These are phyloP conservation scores for Paecilomyces sp. DNA, from an alignment of 2,329 filamentous ascomycete species.

Conservation along the genomic window DNA sequence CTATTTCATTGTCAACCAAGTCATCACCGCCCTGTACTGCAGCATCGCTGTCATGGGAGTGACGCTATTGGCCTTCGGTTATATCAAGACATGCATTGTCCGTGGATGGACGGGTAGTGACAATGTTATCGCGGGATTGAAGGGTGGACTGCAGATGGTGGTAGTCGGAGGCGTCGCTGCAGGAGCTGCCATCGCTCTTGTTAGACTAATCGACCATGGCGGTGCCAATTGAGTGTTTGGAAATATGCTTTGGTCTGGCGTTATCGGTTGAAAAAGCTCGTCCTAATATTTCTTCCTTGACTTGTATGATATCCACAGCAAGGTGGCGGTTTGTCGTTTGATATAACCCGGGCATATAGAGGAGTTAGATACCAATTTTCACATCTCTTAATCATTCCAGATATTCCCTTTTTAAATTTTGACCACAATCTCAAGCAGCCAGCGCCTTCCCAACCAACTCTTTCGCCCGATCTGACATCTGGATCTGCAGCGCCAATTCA, in stretches of 20 bases:
- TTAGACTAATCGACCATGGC: slow-evolving; percentile 46
- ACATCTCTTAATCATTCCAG: background rate
- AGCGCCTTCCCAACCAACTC: slow-evolving; percentile 59
- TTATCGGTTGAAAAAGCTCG: background rate
- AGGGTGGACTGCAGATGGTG: slow-evolving; percentile 58
- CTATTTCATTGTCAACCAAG: slow-evolving; percentile 53
- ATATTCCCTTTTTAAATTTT: background rate
- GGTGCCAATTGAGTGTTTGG: background rate
- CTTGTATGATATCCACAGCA: background rate
- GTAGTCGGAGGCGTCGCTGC: slow-evolving; percentile 59
- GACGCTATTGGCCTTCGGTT: slow-evolving; percentile 35
- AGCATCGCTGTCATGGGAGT: slow-evolving; percentile 37
- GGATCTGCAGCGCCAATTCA: slow-evolving; percentile 58
- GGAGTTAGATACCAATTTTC: background rate
- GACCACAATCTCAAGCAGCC: slow-evolving; percentile 21
- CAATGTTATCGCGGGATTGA: slow-evolving; percentile 48
- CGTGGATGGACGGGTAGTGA: slow-evolving; percentile 36
- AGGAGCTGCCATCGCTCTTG: slow-evolving; percentile 58
- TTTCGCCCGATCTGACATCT: slow-evolving; percentile 56
- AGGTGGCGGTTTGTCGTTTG: background rate
- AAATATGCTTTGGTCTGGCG: background rate
- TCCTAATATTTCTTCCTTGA: background rate
- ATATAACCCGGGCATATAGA: background rate
- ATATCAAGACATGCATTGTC: slow-evolving; percentile 39
- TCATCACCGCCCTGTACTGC: slow-evolving; percentile 44